Percentiles rank a stretch among this genome's conserved stretches.
phyloP scores from a whole-genome alignment of 2,329 filamentous ascomycete genomes.

The Ophiostoma fasciatum region DNA sequence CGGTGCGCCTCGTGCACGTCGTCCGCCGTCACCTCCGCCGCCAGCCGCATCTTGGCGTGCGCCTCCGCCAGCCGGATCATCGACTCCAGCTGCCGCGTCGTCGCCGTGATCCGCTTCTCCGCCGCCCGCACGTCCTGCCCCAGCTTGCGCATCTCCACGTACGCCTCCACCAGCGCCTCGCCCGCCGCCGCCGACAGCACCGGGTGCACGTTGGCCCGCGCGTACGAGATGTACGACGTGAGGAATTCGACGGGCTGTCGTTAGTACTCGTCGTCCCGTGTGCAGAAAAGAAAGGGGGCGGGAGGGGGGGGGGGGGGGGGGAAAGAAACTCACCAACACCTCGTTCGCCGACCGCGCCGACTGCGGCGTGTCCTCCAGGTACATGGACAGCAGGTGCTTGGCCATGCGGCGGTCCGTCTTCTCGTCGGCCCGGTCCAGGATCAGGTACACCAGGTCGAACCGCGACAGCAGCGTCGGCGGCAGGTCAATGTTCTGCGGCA shows the following conservation, averaged over 20 bases:
- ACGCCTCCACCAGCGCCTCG: constrained; percentile 70
- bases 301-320: neutral
- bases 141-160: constrained; percentile 89
- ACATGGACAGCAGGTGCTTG: constrained; percentile 88
- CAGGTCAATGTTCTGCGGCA: constrained; percentile 95
- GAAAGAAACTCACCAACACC: constrained; percentile 59
- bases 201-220: constrained; percentile 73
- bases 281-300: neutral
- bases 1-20: constrained; percentile 88
- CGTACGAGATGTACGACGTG: constrained; percentile 94
- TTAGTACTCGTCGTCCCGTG: neutral
- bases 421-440: constrained; percentile 88
- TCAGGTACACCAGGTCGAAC: constrained; percentile 94
- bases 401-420: constrained; percentile 76
- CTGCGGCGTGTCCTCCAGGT: constrained; percentile 85
- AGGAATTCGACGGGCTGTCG: constrained; percentile 79
- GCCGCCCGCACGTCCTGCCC: constrained; percentile 74
- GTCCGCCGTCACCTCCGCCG: constrained; percentile 54
- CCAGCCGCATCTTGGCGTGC: constrained; percentile 93
- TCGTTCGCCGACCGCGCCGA: constrained; percentile 62
- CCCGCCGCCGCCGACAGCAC: constrained; percentile 65
- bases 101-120: constrained; percentile 94
- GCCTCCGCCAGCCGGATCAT: constrained; percentile 97
- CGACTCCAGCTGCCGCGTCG: constrained; percentile 87
- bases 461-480: constrained; percentile 87